Percentiles rank a stretch among this genome's conserved stretches.
These are phyloP conservation scores for Acacia confusa DNA, from an alignment of 306 rosid species.

Conservation along the genomic window DNA sequence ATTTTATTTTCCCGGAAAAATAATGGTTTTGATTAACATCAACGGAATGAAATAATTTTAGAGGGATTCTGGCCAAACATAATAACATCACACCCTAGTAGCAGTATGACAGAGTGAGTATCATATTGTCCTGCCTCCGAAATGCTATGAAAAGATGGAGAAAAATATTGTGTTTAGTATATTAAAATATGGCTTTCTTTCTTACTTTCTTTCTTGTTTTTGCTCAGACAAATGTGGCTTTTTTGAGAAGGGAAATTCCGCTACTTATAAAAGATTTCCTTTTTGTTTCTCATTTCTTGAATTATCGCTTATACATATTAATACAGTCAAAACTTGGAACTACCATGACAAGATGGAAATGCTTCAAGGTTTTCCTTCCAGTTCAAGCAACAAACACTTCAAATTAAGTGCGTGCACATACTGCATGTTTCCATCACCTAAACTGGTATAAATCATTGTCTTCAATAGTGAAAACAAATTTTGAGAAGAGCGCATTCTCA, in stretches of 20 bases:
- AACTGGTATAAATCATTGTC: conserved; percentile 40
- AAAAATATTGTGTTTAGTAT: neutral
- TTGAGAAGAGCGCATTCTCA: conserved; percentile 32
- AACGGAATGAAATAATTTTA: neutral
- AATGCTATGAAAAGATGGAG: neutral
- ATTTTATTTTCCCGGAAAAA: no score
- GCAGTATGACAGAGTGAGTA: neutral
- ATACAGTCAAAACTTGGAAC: conserved; percentile 29
- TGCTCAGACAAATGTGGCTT: no score
- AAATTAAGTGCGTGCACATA: conserved; percentile 39
- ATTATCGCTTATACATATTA: neutral
- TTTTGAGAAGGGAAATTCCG: neutral
- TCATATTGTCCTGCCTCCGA: neutral
- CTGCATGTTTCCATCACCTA: conserved; percentile 36
- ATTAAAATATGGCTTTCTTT: no score
- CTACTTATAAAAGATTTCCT: neutral
- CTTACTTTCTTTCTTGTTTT: no score
- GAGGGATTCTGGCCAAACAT: neutral
- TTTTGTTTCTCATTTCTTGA: neutral
- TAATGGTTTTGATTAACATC: no score
- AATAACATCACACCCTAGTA: no score
- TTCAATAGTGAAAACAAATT: conserved; percentile 45
- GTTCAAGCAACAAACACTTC: conserved; percentile 44
- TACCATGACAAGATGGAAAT: conserved; percentile 16
- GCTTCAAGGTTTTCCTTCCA: conserved; percentile 44